phyloP scores from a whole-genome alignment of 805 yeast species.

The Metschnikowia hibisci region DNA sequence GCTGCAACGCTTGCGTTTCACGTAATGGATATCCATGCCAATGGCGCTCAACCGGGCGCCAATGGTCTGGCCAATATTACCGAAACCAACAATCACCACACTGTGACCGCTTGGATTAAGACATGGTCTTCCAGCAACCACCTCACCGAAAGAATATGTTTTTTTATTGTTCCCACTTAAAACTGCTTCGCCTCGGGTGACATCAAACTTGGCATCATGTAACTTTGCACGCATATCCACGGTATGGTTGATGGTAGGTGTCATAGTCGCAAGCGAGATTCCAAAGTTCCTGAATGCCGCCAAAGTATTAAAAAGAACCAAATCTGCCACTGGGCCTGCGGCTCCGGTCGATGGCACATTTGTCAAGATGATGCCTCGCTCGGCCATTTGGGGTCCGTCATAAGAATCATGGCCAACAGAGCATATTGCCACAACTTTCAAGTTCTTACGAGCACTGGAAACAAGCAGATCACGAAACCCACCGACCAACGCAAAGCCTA shows the following conservation, averaged over 20 bases:
- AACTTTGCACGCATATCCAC: constrained; percentile 40
- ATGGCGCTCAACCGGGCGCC: constrained; percentile 53
- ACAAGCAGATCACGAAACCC: constrained; percentile 46
- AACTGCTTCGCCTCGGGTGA: constrained; percentile 30
- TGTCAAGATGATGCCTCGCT: constrained; percentile 48
- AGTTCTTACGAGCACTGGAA: constrained; percentile 39
- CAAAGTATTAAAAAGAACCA: constrained; percentile 56
- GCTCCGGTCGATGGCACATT: constrained; percentile 57
- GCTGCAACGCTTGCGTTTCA: constrained; percentile 48
- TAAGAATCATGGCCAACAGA: constrained; percentile 57
- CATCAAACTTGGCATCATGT: constrained; percentile 32
- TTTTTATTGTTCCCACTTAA: constrained; percentile 5
- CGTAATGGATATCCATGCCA: constrained; percentile 63
- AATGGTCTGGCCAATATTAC: constrained; percentile 65
- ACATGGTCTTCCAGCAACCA: constrained; percentile 41
- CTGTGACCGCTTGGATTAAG: constrained; percentile 54
- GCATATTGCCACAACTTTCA: constrained; percentile 49
- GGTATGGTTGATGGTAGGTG: constrained; percentile 38
- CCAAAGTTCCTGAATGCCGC: constrained; percentile 57
- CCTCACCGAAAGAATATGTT: constrained; percentile 38
- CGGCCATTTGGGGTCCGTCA: constrained; percentile 40
- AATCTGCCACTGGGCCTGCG: constrained; percentile 69
- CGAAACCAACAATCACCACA: constrained; percentile 70
- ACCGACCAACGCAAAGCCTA: constrained; percentile 49
- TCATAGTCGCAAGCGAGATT: constrained; percentile 42